phyloP scores from a whole-genome alignment of 257 asterid species.

The Solanum piurae region DNA sequence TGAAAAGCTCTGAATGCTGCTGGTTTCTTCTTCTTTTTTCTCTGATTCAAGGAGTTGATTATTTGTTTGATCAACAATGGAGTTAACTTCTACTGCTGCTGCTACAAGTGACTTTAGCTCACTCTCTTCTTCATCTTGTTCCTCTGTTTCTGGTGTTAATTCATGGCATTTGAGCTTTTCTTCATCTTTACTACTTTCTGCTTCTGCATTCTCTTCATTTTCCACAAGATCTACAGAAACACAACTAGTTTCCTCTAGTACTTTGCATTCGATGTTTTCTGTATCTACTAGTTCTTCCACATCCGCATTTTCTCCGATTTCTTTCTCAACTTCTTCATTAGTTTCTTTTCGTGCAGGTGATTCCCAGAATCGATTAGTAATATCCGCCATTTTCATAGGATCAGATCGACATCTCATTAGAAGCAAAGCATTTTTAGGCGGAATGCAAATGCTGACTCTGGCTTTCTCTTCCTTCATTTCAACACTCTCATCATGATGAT shows the following conservation, averaged over 20 bases:
- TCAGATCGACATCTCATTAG: conserved; percentile 97
- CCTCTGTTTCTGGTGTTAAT: not conserved
- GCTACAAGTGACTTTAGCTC: not conserved
- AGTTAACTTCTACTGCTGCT: not conserved
- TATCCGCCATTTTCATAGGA: conserved; percentile 82
- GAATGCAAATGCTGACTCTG: conserved; percentile 72
- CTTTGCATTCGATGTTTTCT: not conserved
- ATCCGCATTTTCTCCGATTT: not conserved
- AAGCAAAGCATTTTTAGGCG: conserved; percentile 89
- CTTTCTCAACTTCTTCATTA: conserved; percentile 3
- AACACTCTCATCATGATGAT: conserved; percentile 8
- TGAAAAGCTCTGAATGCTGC: not conserved
- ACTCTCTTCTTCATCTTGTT: not conserved
- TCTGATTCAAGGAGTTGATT: not conserved
- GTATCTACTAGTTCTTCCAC: not conserved
- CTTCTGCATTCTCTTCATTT: conserved; percentile 6
- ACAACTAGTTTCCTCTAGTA: conserved; percentile 1
- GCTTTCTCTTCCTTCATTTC: conserved; percentile 21
- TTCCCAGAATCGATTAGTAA: conserved; percentile 56
- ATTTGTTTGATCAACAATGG: not conserved
- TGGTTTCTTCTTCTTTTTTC: not conserved
- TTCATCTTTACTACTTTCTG: not conserved
- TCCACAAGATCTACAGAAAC: conserved; percentile 14
- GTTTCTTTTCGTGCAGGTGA: conserved; percentile 14
- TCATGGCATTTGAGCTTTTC: not conserved